These are phyloP conservation scores for Colletotrichum lindemuthianum DNA, from an alignment of 2,329 filamentous ascomycete species.

Conservation along the genomic window DNA sequence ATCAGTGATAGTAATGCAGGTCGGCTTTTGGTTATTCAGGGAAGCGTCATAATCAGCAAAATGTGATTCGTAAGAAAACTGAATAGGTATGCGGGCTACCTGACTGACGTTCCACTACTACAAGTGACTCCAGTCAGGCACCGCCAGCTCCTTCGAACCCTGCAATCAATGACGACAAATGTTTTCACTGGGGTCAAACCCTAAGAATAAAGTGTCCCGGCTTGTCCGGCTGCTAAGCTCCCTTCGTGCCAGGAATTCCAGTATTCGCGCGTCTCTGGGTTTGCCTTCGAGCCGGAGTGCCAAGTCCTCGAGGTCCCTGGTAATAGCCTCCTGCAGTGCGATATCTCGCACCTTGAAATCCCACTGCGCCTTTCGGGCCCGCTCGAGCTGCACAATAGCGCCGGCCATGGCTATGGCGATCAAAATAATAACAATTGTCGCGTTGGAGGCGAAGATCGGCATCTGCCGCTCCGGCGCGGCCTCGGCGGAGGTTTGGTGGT, in stretches of 20 bases:
- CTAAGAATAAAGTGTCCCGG: background rate
- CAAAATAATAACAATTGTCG: constrained; percentile 26
- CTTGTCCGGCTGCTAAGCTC: background rate
- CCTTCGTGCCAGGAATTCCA: constrained; percentile 21
- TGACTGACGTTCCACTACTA: too few species aligned
- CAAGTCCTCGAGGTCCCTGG: constrained; percentile 7
- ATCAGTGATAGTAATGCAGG: too few species aligned
- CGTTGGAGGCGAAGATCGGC: constrained; percentile 33
- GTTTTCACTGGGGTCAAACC: background rate
- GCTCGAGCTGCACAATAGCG: constrained; percentile 20
- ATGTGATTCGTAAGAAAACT: too few species aligned
- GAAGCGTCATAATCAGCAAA: too few species aligned
- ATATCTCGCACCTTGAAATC: constrained; percentile 8
- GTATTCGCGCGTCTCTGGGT: constrained; percentile 11
- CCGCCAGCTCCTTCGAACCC: too few species aligned
- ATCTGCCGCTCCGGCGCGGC: constrained; percentile 1
- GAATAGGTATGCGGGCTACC: too few species aligned
- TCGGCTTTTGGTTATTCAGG: too few species aligned
- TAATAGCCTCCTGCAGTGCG: constrained; percentile 18
- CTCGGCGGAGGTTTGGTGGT: background rate
- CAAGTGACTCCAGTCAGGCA: too few species aligned
- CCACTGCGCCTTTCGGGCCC: constrained; percentile 1
- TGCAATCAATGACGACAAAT: constrained; percentile 16
- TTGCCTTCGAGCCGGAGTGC: constrained; percentile 14
- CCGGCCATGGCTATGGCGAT: constrained; percentile 28